A percentile compares a stretch with the other conserved stretches of the same genome.
Evolutionary conservation across 164 flowering plant genomes (phyloP).

Genomic region (Vitis rotundifolia): DNA sequence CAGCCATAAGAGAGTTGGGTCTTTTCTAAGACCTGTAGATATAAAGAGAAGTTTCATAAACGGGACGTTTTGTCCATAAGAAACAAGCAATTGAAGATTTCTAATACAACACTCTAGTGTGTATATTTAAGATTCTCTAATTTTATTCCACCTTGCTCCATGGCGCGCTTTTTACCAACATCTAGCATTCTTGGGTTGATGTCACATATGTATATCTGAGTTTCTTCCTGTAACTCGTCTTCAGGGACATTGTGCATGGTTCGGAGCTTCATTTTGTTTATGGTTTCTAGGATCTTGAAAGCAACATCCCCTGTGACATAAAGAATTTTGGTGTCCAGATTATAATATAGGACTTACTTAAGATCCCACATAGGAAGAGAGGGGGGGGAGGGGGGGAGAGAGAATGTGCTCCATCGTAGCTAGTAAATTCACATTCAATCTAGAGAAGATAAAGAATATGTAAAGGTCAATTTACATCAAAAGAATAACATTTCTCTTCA

Average conservation of each 20-base stretch:
- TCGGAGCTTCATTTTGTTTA: constrained; percentile 58
- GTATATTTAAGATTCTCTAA: background rate
- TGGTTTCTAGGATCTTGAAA: constrained; percentile 68
- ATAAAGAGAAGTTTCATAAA: background rate
- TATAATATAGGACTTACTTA: background rate
- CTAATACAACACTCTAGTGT: too few relatives aligned
- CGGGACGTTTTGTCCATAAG: background rate
- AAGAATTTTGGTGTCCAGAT: constrained; percentile 4
- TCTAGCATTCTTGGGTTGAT: constrained; percentile 90
- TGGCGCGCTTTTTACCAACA: constrained; percentile 87
- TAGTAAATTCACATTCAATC: too few relatives aligned
- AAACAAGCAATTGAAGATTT: background rate
- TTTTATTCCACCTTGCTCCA: constrained; percentile 65
- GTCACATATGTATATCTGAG: constrained; percentile 87
- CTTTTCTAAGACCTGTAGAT: constrained; percentile 58
- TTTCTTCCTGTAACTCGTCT: constrained; percentile 62
- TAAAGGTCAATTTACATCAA: too few relatives aligned
- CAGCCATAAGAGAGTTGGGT: constrained; percentile 76
- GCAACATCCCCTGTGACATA: constrained; percentile 85
- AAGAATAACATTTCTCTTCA: too few relatives aligned
- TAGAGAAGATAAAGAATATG: too few relatives aligned
- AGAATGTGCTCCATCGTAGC: too few relatives aligned
- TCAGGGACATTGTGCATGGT: constrained; percentile 47
- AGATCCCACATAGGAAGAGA: background rate
- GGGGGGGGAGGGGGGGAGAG: too few relatives aligned